Conservation (phyloP, 768 basidiomycete species). For the Xerocomus spinulosus region DNA sequence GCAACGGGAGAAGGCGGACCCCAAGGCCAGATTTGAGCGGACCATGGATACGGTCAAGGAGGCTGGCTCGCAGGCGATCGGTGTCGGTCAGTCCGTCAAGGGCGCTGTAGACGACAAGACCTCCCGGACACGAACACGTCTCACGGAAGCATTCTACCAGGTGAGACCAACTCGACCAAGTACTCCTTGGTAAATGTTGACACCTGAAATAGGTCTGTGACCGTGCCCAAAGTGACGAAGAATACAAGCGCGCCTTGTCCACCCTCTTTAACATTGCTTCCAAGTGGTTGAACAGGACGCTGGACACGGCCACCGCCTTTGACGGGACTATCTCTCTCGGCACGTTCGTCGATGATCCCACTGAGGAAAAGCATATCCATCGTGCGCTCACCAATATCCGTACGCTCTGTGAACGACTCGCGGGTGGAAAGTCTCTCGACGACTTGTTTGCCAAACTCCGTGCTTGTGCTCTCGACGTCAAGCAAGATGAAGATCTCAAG, state of each 20-base stretch:
- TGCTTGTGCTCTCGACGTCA: slow-evolving; percentile 43
- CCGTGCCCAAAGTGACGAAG: slow-evolving; percentile 56
- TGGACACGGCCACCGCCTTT: slow-evolving; percentile 46
- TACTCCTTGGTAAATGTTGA: neutral
- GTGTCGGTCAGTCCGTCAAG: slow-evolving; percentile 42
- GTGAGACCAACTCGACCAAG: slow-evolving; percentile 24
- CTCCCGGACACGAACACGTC: slow-evolving; percentile 37
- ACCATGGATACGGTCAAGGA: slow-evolving; percentile 63
- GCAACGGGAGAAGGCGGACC: slow-evolving; percentile 41
- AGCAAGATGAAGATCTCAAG: slow-evolving; percentile 50
- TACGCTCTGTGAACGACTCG: slow-evolving; percentile 49
- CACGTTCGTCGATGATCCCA: slow-evolving; percentile 57
- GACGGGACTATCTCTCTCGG: slow-evolving; percentile 44
- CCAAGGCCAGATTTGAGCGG: slow-evolving; percentile 56
- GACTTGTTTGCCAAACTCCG: slow-evolving; percentile 41
- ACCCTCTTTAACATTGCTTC: slow-evolving; percentile 54
- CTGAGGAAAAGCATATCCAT: slow-evolving; percentile 57
- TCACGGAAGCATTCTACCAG: slow-evolving; percentile 51
- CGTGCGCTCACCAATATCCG: slow-evolving; percentile 43
- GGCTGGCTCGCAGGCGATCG: slow-evolving; percentile 54
- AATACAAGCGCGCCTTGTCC: slow-evolving; percentile 53
- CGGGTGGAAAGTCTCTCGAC: slow-evolving; percentile 45
- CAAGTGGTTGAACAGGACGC: slow-evolving; percentile 50
- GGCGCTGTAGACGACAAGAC: slow-evolving; percentile 41
- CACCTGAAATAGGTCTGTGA: slow-evolving; percentile 48